These are phyloP conservation scores for Boletus barrowsii DNA, from an alignment of 768 basidiomycete species.

Conservation along the genomic window DNA sequence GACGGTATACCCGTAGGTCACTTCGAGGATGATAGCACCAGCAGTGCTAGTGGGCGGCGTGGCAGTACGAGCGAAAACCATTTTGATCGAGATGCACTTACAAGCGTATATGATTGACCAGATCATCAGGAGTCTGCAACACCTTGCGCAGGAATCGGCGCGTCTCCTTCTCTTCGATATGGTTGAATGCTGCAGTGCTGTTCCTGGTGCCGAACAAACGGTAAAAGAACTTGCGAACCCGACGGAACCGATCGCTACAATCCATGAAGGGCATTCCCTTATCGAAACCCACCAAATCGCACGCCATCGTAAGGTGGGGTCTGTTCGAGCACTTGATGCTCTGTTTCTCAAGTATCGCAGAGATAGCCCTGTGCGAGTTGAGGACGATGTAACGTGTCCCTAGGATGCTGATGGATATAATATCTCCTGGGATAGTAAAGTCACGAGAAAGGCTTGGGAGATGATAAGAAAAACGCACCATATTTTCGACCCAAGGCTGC, in stretches of 20 bases:
- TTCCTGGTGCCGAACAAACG: constrained; percentile 11
- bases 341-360: constrained; percentile 51
- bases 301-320: constrained; percentile 14
- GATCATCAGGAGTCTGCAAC: constrained; percentile 8
- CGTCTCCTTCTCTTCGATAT: constrained; percentile 19
- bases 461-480: constrained; percentile 33
- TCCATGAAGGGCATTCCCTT: constrained; percentile 7
- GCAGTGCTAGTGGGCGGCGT: constrained; percentile 5
- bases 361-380: constrained; percentile 43
- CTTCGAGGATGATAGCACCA: constrained; percentile 32
- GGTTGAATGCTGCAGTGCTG: constrained; percentile 6
- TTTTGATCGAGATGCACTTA: constrained; percentile 2
- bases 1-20: constrained; percentile 41
- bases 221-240: constrained; percentile 12
- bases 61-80: neutral
- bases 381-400: constrained; percentile 49
- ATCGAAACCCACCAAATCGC: constrained; percentile 17
- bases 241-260: constrained; percentile 8
- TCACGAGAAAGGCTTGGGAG: neutral
- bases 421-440: constrained; percentile 22
- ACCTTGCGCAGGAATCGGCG: constrained; percentile 19
- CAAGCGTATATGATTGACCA: constrained; percentile 22
- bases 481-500: constrained; percentile 51
- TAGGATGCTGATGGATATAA: constrained; percentile 30
- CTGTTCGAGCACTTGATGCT: constrained; percentile 48